Evolutionary conservation across 257 asterid genomes (phyloP), one percentile per base, ranked within the genome.

Genomic region (Primulina eburnea): DNA sequence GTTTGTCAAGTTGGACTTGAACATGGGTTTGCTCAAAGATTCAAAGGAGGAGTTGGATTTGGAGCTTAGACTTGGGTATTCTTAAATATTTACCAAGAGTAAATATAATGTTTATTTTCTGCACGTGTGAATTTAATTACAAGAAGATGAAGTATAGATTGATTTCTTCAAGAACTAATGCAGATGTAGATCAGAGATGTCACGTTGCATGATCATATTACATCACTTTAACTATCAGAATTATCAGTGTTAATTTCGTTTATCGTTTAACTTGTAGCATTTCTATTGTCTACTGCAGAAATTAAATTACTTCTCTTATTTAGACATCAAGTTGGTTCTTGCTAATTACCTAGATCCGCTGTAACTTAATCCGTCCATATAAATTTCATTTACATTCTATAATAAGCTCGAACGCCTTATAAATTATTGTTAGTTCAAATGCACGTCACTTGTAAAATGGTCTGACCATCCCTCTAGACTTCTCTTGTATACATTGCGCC

Each of bases 21-120:
- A 72, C 75, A 66, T 73, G 79, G 88, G 83, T 17, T 74, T 81
- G 70, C 24, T 85, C 59, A 82, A 76, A 57, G 80, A 75, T 68
- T 72, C 71, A 14, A 77, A 79, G 68, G 82, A 82, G 79, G 85
- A 77, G 50, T 68, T 89, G 83, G 96, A 89, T 78, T 81, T 89
- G 87, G 96, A 89, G 83, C 95, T 89, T 72, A 82, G 88, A 18
- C 88, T 87, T 69, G 96, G 96, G n/a, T 82, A 64, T 72, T 76
- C 87, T 80, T 75, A 73, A 66, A 50, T 47, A 47, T 47, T 43
- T 43, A 43, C n/a, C 53, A 43, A 28, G 17, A 43, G 17, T 47
- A 47, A 4, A 3, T 30, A 30, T 30, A 3, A 43, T 47, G n/a
- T 62, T 52, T 4, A 30, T 40, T 8, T 65, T 58, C 60, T 20